Conservation (phyloP, 1,284 basidiomycete species). For the Takashimella koratensis region DNA sequence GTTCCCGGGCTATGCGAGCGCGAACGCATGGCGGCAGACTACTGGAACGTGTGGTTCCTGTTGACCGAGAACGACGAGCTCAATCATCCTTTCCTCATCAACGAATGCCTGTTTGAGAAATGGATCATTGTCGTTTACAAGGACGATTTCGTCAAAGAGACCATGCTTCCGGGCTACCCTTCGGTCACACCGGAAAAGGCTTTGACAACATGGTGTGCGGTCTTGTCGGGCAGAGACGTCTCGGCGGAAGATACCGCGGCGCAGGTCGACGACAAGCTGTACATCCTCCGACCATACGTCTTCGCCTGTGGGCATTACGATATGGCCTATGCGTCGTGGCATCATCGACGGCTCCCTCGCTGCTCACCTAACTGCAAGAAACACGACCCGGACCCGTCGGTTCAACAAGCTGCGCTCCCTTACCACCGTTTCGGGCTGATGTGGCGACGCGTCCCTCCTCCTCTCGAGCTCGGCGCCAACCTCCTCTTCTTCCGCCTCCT, state of each 20-base stretch:
- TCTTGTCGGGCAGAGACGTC: slow-evolving; percentile 33
- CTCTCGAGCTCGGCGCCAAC: slow-evolving; percentile 33
- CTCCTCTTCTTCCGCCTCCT: slow-evolving; percentile 37
- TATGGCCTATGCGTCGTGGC: slow-evolving; percentile 52
- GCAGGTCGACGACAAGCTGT: slow-evolving; percentile 54
- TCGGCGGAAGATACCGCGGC: slow-evolving; percentile 37
- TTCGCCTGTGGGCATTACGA: slow-evolving; percentile 55
- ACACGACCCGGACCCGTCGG: slow-evolving; percentile 17
- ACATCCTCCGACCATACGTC: slow-evolving; percentile 54
- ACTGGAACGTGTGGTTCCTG: slow-evolving; percentile 51
- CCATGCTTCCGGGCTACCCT: slow-evolving; percentile 49
- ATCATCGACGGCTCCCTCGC: slow-evolving; percentile 44
- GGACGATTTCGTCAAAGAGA: slow-evolving; percentile 43
- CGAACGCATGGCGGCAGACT: slow-evolving; percentile 32
- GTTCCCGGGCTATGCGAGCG: slow-evolving; percentile 25
- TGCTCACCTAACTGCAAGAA: slow-evolving; percentile 24
- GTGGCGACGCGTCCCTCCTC: slow-evolving; percentile 39
- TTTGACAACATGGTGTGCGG: slow-evolving; percentile 34
- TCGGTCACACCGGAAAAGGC: slow-evolving; percentile 41
- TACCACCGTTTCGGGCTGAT: slow-evolving; percentile 43
- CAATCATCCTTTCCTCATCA: slow-evolving; percentile 44
- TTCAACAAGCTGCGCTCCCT: slow-evolving; percentile 25
- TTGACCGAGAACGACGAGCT: slow-evolving; percentile 51
- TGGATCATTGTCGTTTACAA: slow-evolving; percentile 45
- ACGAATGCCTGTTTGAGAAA: slow-evolving; percentile 38